phyloP scores from a whole-genome alignment of 2,329 filamentous ascomycete species.

The Aspergillus quadricinctus region DNA sequence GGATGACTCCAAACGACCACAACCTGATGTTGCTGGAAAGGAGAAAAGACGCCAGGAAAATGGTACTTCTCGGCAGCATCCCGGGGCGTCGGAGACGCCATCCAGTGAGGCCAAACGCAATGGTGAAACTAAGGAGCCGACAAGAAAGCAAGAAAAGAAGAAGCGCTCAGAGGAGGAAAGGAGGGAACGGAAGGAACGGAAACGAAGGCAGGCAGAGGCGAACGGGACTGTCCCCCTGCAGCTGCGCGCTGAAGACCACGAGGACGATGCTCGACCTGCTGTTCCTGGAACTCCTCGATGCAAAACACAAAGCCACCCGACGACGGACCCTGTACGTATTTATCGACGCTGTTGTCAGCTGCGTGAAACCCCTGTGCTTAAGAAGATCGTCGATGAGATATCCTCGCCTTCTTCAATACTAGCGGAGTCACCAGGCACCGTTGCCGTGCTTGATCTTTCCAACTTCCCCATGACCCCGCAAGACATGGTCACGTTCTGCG shows the following conservation, averaged over 20 bases:
- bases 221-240: constrained; percentile 86
- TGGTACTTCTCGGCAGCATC: constrained; percentile 6
- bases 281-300: constrained; percentile 35
- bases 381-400: constrained; percentile 87
- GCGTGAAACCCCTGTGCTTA: constrained; percentile 85
- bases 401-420: constrained; percentile 64
- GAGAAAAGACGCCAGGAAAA: constrained; percentile 45
- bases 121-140: constrained; percentile 41
- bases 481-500: constrained; percentile 81
- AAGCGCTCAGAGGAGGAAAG: constrained; percentile 90
- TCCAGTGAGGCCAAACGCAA: constrained; percentile 28
- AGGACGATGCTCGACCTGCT: constrained; percentile 47
- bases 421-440: constrained; percentile 63
- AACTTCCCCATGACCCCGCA: constrained; percentile 78
- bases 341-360: constrained; percentile 93
- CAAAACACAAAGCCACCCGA: constrained; percentile 64
- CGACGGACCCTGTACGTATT: constrained; percentile 85
- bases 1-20: constrained; percentile 68
- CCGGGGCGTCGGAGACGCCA: constrained; percentile 4
- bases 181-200: constrained; percentile 87
- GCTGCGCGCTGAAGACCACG: constrained; percentile 64
- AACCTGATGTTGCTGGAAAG: constrained; percentile 51
- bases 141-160: constrained; percentile 90
- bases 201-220: constrained; percentile 75
- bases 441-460: constrained; percentile 77